Evolutionary conservation across 768 basidiomycete genomes (phyloP).

Genomic region (Kwoniella newhampshirensis): DNA sequence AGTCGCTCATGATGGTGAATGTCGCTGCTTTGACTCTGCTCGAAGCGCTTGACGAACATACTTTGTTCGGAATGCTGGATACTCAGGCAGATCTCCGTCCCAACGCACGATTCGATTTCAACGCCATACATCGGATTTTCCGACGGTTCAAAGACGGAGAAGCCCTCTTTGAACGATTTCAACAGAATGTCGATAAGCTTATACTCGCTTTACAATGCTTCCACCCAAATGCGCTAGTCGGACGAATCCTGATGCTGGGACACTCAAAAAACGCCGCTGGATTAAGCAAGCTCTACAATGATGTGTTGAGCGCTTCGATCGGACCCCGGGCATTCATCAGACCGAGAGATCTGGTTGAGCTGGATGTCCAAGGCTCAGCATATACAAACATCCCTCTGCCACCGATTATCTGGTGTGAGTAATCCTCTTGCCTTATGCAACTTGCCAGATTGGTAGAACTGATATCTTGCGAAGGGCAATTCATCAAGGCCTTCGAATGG

Average conservation of each 20-base stretch:
- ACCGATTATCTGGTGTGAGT: constrained; percentile 20
- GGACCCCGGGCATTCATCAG: constrained; percentile 13
- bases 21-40: constrained; percentile 17
- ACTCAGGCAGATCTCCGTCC: constrained; percentile 11
- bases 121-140: constrained; percentile 4
- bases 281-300: constrained; percentile 7
- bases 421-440: background rate
- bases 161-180: constrained; percentile 1
- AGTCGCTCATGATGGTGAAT: constrained; percentile 8
- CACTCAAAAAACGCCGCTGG: background rate
- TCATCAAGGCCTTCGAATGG: constrained; percentile 19
- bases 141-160: background rate
- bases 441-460: background rate
- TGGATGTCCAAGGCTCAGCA: background rate
- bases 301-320: constrained; percentile 16
- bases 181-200: constrained; percentile 13
- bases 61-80: constrained; percentile 16
- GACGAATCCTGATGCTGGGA: constrained; percentile 5
- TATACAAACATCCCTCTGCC: constrained; percentile 18
- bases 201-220: constrained; percentile 14
- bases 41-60: constrained; percentile 10
- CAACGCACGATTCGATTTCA: constrained; percentile 6
- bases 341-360: constrained; percentile 13
- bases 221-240: constrained; percentile 17
- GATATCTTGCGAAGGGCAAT: constrained; percentile 9